These are phyloP conservation scores for Umbelopsis ramanniana DNA, from an alignment of 192 early-diverging fungal genomes.

Conservation along the genomic window DNA sequence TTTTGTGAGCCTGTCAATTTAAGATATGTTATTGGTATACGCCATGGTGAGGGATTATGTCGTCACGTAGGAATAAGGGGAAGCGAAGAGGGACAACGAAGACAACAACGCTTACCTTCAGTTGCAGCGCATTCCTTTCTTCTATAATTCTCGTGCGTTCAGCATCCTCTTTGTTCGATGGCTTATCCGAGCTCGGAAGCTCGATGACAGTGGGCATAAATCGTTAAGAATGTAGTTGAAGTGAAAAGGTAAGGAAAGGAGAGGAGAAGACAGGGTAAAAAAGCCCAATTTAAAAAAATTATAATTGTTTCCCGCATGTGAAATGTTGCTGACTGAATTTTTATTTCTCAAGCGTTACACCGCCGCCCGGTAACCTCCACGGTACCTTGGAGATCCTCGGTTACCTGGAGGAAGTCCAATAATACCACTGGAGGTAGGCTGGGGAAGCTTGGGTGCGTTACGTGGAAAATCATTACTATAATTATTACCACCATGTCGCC, in stretches of 20 bases:
- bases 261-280: not conserved
- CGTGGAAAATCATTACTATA: constrained; percentile 15
- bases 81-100: not conserved
- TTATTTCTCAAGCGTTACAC: constrained; percentile 9
- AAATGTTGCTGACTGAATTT: constrained; percentile 16
- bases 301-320: constrained; percentile 1
- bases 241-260: not conserved
- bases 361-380: constrained; percentile 1
- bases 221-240: not conserved
- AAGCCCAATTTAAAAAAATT: not conserved
- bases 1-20: not conserved
- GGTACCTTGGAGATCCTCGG: constrained; percentile 12
- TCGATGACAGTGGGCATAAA: constrained; percentile 6
- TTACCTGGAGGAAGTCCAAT: constrained; percentile 9
- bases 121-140: constrained; percentile 16
- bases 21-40: not conserved
- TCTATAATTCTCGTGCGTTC: constrained; percentile 6
- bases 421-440: constrained; percentile 19
- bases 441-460: not conserved
- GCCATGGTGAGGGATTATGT: not conserved
- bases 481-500: not conserved
- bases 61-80: not conserved
- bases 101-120: constrained; percentile 4
- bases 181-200: not conserved
- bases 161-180: constrained; percentile 12